Evolutionary conservation across 805 yeast genomes (phyloP), one percentile per base, ranked within the genome.

Genomic region (Pichia exigua): DNA sequence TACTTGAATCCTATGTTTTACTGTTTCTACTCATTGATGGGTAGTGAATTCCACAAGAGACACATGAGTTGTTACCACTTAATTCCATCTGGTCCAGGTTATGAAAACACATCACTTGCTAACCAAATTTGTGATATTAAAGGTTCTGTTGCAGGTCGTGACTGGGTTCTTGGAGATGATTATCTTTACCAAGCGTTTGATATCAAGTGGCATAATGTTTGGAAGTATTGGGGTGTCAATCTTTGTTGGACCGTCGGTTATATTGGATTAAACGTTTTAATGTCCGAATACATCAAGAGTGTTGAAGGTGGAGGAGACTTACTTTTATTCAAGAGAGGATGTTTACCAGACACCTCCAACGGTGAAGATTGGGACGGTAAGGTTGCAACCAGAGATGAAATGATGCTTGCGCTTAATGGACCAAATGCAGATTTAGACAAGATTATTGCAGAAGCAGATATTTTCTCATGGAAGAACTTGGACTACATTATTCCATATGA

Each of bases 211-310:
- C 57, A 66, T 22, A 87, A 88, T 65, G 75, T 78, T 48, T 88
- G 96, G 96, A 80, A 95, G 70, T 85, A 88, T 64, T 75, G 83
- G 53, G 96, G 82, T 56, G 73, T 78, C 51, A 50, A 71, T 45
- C 46, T 75, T 58, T 77, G 66, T 11, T 76, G 71, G 59, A 62
- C 70, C 43, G 42, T 73, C 13, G 73, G 75, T 56, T 73, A 73
- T 62, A 59, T 74, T 45, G 46, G 49, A 6, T 4, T 67, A 17
- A 57, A 65, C 13, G 65, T 63, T 32, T 8, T 66, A 12, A 57
- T 65, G 18, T 63, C 62, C 20, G 75, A 71, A 50, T 44, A 40
- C 18, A 59, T 58, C 55, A 63, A 63, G 48, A 66, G 64, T 20
- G 51, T 59, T 9, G 63, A 49, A 49, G 58, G 61, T 26, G 61